A percentile compares a stretch with the other conserved stretches of the same genome.
These are phyloP conservation scores for Mortierella sp. DNA, from an alignment of 371 early-diverging fungal species.

Conservation along the genomic window DNA sequence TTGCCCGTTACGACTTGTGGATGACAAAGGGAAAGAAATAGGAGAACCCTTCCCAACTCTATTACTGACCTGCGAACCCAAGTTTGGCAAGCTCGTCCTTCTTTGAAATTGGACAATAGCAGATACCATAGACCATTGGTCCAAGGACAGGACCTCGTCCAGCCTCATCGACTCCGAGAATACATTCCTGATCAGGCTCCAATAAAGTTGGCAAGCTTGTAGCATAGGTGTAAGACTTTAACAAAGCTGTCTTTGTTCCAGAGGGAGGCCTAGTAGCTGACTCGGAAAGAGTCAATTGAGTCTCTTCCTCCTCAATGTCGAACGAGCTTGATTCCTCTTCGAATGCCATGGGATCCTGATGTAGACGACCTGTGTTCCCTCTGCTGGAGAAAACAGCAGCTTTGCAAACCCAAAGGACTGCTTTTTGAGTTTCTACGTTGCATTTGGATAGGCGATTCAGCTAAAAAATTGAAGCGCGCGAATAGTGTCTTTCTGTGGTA, in stretches of 20 bases:
- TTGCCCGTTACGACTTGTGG: neutral
- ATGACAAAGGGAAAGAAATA: neutral
- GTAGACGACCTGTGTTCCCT: too few species aligned
- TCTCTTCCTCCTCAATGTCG: conserved; percentile 27
- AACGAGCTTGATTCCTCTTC: conserved; percentile 33
- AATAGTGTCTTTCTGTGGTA: too few species aligned
- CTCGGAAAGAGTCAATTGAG: neutral
- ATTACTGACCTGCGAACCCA: conserved; percentile 83
- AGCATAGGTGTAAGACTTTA: conserved; percentile 53
- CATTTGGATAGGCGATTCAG: too few species aligned
- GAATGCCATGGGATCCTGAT: conserved; percentile 10
- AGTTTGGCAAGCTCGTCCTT: conserved; percentile 71
- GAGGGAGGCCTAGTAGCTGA: conserved; percentile 30
- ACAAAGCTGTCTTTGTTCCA: conserved; percentile 32
- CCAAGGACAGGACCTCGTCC: conserved; percentile 99
- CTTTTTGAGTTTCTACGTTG: too few species aligned
- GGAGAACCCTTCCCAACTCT: neutral
- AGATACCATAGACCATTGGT: conserved; percentile 96
- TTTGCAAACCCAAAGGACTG: too few species aligned
- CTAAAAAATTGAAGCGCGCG: too few species aligned
- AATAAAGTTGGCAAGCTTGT: conserved; percentile 29
- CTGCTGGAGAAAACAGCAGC: too few species aligned
- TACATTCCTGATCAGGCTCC: conserved; percentile 67
- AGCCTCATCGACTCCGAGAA: conserved; percentile 99
- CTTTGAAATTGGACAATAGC: conserved; percentile 76